phyloP scores from a whole-genome alignment of 371 early-diverging fungal genomes.

The Mucor indicus region DNA sequence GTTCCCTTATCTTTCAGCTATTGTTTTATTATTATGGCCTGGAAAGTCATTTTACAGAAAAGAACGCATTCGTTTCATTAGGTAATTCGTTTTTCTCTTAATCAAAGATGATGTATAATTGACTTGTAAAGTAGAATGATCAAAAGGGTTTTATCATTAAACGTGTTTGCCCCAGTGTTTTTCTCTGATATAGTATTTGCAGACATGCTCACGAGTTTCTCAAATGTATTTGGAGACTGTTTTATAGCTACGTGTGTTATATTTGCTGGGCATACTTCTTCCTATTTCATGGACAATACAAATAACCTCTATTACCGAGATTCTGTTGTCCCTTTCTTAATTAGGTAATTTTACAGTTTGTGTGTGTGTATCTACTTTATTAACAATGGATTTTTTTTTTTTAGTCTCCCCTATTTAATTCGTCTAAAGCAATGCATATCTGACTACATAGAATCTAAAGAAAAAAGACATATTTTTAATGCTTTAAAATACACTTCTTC shows the following conservation, averaged over 20 bases:
- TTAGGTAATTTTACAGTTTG: conserved; percentile 40
- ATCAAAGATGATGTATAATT: background rate
- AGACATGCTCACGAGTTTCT: conserved; percentile 91
- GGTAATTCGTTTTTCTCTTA: conserved; percentile 32
- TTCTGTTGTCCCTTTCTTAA: conserved; percentile 54
- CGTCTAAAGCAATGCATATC: conserved; percentile 84
- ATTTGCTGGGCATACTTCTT: conserved; percentile 33
- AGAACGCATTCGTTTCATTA: conserved; percentile 62
- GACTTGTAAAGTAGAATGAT: conserved; percentile 21
- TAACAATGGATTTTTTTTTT: background rate
- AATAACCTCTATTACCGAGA: conserved; percentile 47
- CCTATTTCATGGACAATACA: conserved; percentile 25
- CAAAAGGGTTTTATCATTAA: conserved; percentile 43
- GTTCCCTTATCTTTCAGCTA: conserved; percentile 51
- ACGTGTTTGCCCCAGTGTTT: conserved; percentile 57
- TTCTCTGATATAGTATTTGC: conserved; percentile 88
- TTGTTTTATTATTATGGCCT: conserved; percentile 53
- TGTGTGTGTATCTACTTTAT: background rate
- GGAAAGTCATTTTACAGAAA: conserved; percentile 51
- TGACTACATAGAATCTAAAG: conserved; percentile 62
- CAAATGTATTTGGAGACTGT: conserved; percentile 83
- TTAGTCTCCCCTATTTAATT: conserved; percentile 78
- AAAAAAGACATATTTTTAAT: conserved; percentile 78
- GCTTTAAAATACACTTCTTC: conserved; percentile 84
- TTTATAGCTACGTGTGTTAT: conserved; percentile 56